A percentile compares a stretch with the other conserved stretches of the same genome.
Evolutionary conservation across 441 rosid species (phyloP).

Genomic region (Oxalis stricta): DNA sequence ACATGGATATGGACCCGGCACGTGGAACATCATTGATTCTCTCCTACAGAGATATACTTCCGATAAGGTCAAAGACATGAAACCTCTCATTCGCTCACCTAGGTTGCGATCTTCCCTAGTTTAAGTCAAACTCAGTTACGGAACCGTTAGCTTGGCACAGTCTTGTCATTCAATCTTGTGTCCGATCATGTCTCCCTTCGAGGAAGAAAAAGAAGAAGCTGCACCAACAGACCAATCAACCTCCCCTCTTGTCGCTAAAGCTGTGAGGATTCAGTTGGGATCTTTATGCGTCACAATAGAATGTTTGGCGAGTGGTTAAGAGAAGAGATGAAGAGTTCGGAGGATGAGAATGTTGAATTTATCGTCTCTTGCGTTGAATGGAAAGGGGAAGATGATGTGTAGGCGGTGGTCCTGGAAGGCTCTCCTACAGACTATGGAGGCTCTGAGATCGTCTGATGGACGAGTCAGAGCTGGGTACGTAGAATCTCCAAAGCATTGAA

Average conservation of each 20-base stretch:
- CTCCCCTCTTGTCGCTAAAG: conserved; percentile 23
- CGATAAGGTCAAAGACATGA: conserved; percentile 37
- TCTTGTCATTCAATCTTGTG: conserved; percentile 60
- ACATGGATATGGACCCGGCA: conserved; percentile 15
- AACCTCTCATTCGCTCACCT: conserved; percentile 31
- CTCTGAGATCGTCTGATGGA: conserved; percentile 21
- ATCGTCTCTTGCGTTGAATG: conserved; percentile 30
- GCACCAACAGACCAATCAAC: conserved; percentile 35
- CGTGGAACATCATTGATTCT: conserved; percentile 42
- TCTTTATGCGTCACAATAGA: conserved; percentile 29
- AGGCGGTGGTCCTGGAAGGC: conserved; percentile 73
- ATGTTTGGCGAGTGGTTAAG: conserved; percentile 37
- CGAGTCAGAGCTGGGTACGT: conserved; percentile 41
- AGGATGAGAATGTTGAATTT: conserved; percentile 41
- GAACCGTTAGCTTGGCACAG: conserved; percentile 92
- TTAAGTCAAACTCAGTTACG: conserved; percentile 55
- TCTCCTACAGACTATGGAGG: conserved; percentile 40
- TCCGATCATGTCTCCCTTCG: conserved; percentile 62
- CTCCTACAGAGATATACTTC: conserved; percentile 39
- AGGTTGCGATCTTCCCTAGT: conserved; percentile 31
- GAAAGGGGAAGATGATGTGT: conserved; percentile 29
- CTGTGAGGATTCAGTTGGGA: conserved; percentile 38
- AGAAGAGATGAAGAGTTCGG: conserved; percentile 31
- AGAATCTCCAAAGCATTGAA: conserved; percentile 44
- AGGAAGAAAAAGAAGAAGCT: conserved; percentile 92